Conservation (phyloP, 768 basidiomycete genomes). For the Rickenella mellea region DNA sequence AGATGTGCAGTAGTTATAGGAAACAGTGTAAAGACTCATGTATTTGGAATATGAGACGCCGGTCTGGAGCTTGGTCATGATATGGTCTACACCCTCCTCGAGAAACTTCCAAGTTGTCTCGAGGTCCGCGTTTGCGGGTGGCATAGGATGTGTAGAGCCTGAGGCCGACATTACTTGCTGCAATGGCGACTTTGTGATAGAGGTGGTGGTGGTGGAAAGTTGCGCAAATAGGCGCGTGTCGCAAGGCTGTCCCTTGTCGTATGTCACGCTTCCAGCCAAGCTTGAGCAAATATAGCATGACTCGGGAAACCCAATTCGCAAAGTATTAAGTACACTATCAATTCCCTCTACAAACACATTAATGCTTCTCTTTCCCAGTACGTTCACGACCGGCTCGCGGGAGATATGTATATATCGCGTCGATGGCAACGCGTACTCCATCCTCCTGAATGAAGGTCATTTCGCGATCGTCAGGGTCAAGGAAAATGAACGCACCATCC, state of each 20-base stretch:
- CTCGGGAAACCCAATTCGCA: too few species aligned
- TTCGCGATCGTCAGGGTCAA: neutral
- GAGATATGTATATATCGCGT: conserved; percentile 46
- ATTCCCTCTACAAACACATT: too few species aligned
- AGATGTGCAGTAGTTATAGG: conserved; percentile 96
- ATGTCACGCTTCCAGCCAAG: too few species aligned
- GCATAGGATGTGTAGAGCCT: conserved; percentile 44
- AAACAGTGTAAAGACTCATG: conserved; percentile 83
- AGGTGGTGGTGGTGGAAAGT: too few species aligned
- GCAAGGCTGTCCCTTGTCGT: too few species aligned
- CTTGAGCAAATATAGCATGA: too few species aligned
- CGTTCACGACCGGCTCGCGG: conserved; percentile 19
- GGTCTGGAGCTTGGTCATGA: conserved; percentile 85
- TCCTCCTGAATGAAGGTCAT: conserved; percentile 31
- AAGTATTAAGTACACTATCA: too few species aligned
- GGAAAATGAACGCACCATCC: conserved; percentile 19
- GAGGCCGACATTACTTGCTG: too few species aligned
- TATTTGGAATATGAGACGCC: conserved; percentile 87
- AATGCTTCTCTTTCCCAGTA: too few species aligned
- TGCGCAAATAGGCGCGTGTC: too few species aligned
- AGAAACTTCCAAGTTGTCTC: conserved; percentile 84
- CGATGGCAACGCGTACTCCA: conserved; percentile 49
- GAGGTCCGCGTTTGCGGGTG: conserved; percentile 59
- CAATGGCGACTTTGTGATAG: too few species aligned
- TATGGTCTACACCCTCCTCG: conserved; percentile 80